Evolutionary conservation across 2,329 filamentous ascomycete genomes (phyloP).

Genomic region (Stromatinia cepivora): DNA sequence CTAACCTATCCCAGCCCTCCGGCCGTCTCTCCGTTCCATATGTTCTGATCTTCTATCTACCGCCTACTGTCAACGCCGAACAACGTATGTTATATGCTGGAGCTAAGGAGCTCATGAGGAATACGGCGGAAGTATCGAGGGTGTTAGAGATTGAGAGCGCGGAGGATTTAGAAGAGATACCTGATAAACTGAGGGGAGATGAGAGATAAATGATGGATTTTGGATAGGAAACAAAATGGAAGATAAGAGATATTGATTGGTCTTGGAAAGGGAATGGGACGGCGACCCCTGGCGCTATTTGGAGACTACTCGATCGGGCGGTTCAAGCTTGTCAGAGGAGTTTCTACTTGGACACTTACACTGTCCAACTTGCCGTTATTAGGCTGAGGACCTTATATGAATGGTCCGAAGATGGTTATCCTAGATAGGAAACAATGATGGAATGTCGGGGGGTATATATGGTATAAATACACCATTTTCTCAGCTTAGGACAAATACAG

Average conservation of each 20-base stretch:
- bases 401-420: not conserved
- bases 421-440: not conserved
- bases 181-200: conserved; percentile 55
- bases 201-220: conserved; percentile 4
- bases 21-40: conserved; percentile 89
- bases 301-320: not conserved
- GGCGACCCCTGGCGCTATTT: not conserved
- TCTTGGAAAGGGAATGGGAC: not conserved
- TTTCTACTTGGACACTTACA: not conserved
- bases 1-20: conserved; percentile 57
- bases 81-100: conserved; percentile 92
- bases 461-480: not conserved
- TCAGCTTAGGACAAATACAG: not conserved
- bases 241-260: conserved; percentile 5
- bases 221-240: not conserved
- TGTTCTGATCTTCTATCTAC: conserved; percentile 91
- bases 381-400: not conserved
- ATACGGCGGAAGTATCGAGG: conserved; percentile 83
- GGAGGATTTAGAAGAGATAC: conserved; percentile 82
- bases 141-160: conserved; percentile 81
- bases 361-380: not conserved
- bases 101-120: conserved; percentile 93
- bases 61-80: conserved; percentile 84
- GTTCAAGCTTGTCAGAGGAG: not conserved
- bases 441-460: not conserved